Evolutionary conservation across 805 yeast species (phyloP), one percentile per base, ranked within the genome.

Genomic region (Sporopachydermia lactativora): DNA sequence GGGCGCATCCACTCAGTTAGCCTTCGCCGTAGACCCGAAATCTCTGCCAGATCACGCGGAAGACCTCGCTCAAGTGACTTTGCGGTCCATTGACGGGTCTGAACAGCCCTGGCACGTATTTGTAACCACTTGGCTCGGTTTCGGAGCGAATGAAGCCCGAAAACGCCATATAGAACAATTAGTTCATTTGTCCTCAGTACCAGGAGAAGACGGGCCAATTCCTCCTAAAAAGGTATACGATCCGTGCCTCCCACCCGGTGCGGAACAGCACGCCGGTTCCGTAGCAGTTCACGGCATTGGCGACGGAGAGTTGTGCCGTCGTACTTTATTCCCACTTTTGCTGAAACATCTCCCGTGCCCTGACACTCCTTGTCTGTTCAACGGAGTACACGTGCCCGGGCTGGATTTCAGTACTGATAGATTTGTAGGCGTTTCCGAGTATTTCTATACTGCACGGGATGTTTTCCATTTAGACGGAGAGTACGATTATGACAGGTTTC

Each of bases 381-480:
- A 88, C 58, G 98, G 97, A 19, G 85, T 85, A 13, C 96, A 89
- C 61, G 95, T 86, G 0, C 98, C 98, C 3, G 72, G 69, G 19
- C 74, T 92, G 45, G 85, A 88, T 60, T 85, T 84, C 53, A 68
- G 70, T 11, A 68, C 68, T 39, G 94, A 85, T 51, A 81, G 75
- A 51, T 88, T 92, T 59, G 81, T 92, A 18, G 98, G 98, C 0
- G 79, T 89, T 16, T 83, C 95, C 4, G 98, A 92, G 59, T 92
- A 85, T 61, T 92, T 97, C 96, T 89, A 92, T 55, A 85, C 96
- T 1, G 88, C 96, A 3, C 82, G 86, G 52, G 97, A 89, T 53
- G 73, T 89, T 3, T 88, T 88, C 56, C 75, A 79, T 34, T 70
- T 85, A 62, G 89, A 94, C 2, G 97, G 96, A 11, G 84, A 77